Percentiles rank a stretch among this genome's conserved stretches.
These are phyloP conservation scores for Hymenoscyphus fraxineus DNA, from an alignment of 2,329 filamentous ascomycete genomes.

Conservation along the genomic window DNA sequence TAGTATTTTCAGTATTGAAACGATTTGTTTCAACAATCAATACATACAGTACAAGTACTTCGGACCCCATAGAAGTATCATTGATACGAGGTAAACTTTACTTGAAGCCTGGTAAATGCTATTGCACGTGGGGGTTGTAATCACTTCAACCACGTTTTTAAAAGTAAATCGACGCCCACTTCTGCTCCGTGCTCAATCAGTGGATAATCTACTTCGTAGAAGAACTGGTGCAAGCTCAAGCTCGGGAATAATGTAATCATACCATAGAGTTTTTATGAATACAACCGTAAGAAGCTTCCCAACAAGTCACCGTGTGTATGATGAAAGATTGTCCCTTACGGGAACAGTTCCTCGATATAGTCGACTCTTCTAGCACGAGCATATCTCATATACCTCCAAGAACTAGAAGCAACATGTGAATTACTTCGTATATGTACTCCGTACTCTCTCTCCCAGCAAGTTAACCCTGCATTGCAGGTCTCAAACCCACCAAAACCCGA, in stretches of 20 bases:
- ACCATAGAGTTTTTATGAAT: no score
- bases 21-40: not conserved
- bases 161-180: not conserved
- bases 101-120: not conserved
- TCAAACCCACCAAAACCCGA: not conserved
- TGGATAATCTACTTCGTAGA: no score
- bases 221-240: no score
- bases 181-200: no score
- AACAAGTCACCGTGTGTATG: no score
- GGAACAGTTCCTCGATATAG: no score
- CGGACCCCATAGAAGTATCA: not conserved
- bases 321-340: no score
- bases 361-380: no score
- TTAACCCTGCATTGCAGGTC: not conserved
- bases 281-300: no score
- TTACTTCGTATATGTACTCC: not conserved
- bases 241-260: no score
- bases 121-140: not conserved
- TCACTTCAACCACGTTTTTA: not conserved
- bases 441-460: not conserved
- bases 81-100: not conserved
- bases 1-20: not conserved
- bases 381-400: no score
- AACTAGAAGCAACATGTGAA: not conserved
- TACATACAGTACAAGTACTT: not conserved